phyloP scores from a whole-genome alignment of 768 basidiomycete genomes.

The Collybiopsis confluens region DNA sequence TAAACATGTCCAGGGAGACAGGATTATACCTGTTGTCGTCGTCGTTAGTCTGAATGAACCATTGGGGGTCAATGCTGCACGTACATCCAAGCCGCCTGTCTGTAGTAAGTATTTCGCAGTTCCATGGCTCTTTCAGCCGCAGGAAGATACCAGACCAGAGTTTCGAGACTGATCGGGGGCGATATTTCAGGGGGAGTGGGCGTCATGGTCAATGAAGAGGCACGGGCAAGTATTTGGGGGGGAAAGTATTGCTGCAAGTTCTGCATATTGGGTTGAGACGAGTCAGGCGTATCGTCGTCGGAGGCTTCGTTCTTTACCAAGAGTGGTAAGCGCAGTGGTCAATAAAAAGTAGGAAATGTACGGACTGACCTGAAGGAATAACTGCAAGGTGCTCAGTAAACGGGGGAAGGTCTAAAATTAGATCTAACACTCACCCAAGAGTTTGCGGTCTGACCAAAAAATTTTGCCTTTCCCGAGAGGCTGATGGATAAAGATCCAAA shows the following conservation, averaged over 20 bases:
- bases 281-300: constrained; percentile 51
- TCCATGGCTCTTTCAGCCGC: constrained; percentile 54
- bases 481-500: constrained; percentile 78
- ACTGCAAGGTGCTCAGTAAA: constrained; percentile 32
- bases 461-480: constrained; percentile 68
- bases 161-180: constrained; percentile 48
- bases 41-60: neutral
- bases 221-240: constrained; percentile 57
- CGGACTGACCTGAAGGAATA: constrained; percentile 68
- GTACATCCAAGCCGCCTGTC: constrained; percentile 70
- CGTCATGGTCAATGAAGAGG: constrained; percentile 63
- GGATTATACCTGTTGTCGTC: constrained; percentile 57
- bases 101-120: constrained; percentile 57
- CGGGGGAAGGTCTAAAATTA: constrained; percentile 8
- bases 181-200: constrained; percentile 26
- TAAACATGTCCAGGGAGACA: constrained; percentile 54
- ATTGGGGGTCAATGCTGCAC: constrained; percentile 13
- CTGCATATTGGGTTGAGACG: constrained; percentile 36
- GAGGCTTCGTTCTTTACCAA: constrained; percentile 54
- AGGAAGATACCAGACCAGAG: constrained; percentile 69
- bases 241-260: constrained; percentile 55
- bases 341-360: too few relatives aligned
- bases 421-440: constrained; percentile 63
- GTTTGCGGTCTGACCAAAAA: constrained; percentile 71
- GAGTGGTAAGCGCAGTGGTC: neutral